Evolutionary conservation across 139 green algal species (phyloP).

Genomic region (Pleodorina starrii): DNA sequence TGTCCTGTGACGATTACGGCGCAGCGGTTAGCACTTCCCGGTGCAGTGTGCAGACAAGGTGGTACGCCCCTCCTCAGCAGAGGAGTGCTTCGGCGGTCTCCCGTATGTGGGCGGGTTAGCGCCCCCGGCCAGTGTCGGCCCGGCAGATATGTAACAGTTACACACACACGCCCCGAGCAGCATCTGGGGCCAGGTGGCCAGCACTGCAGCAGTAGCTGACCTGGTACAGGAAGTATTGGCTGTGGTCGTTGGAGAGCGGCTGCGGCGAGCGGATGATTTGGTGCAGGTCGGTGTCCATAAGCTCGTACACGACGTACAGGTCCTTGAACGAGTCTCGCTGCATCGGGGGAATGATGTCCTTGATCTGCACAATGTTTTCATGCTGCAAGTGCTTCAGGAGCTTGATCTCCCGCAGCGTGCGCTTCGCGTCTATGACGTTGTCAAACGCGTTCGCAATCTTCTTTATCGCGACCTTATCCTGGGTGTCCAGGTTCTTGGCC

Average conservation of each 20-base stretch:
- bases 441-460: conserved; percentile 97
- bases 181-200: no score
- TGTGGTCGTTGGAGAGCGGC: conserved; percentile 95
- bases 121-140: no score
- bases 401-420: conserved; percentile 95
- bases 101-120: no score
- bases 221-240: conserved; percentile 98
- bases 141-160: no score
- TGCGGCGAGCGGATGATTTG: conserved; percentile 98
- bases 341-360: conserved; percentile 78
- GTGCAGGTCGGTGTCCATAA: conserved; percentile 99
- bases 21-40: no score
- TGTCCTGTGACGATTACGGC: no score
- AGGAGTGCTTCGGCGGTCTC: no score
- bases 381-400: conserved; percentile 89
- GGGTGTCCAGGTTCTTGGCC: conserved; percentile 64
- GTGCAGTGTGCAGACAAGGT: no score
- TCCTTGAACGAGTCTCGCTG: conserved; percentile 79
- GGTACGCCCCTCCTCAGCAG: no score
- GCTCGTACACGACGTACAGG: conserved; percentile 98
- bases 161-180: no score
- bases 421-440: conserved; percentile 92
- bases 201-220: no score
- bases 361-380: conserved; percentile 82
- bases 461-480: conserved; percentile 93